phyloP scores from a whole-genome alignment of 306 rosid species.

The Senna siamea region DNA sequence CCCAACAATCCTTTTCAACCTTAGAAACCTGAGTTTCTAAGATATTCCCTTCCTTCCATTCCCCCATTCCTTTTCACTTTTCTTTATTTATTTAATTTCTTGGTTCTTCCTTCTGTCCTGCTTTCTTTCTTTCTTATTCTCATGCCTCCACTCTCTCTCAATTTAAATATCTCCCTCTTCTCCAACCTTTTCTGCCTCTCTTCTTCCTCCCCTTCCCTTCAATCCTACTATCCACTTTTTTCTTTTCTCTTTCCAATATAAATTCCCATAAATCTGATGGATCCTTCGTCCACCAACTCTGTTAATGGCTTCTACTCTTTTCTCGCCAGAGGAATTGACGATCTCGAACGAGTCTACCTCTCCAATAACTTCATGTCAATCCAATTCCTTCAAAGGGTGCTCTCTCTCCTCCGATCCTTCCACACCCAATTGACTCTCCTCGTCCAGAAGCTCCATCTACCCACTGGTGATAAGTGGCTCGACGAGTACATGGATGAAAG shows the following conservation, averaged over 20 bases:
- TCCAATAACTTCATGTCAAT: conserved; percentile 81
- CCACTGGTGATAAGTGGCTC: conserved; percentile 93
- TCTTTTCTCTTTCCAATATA: not conserved
- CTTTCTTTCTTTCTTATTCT: conserved; percentile 27
- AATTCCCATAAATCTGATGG: conserved; percentile 47
- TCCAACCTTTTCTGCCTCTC: conserved; percentile 18
- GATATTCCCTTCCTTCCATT: conserved; percentile 60
- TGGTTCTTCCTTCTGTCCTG: not conserved
- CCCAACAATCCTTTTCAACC: conserved; percentile 99
- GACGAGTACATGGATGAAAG: conserved; percentile 98
- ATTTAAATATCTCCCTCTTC: conserved; percentile 53
- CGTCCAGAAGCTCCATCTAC: conserved; percentile 90
- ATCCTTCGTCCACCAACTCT: conserved; percentile 81
- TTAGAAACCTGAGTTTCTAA: conserved; percentile 94
- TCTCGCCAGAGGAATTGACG: conserved; percentile 83
- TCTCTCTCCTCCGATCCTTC: conserved; percentile 81
- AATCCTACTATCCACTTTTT: not conserved
- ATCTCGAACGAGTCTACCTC: conserved; percentile 69
- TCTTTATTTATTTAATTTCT: not conserved
- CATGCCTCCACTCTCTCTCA: conserved; percentile 40
- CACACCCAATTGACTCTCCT: conserved; percentile 79
- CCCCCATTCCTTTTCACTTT: conserved; percentile 40
- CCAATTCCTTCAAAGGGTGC: conserved; percentile 84
- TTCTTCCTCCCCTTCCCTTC: not conserved
- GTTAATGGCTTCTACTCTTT: conserved; percentile 84